Evolutionary conservation across 208 protist genomes (phyloP).

Genomic region (Naegleria lovaniensis): DNA sequence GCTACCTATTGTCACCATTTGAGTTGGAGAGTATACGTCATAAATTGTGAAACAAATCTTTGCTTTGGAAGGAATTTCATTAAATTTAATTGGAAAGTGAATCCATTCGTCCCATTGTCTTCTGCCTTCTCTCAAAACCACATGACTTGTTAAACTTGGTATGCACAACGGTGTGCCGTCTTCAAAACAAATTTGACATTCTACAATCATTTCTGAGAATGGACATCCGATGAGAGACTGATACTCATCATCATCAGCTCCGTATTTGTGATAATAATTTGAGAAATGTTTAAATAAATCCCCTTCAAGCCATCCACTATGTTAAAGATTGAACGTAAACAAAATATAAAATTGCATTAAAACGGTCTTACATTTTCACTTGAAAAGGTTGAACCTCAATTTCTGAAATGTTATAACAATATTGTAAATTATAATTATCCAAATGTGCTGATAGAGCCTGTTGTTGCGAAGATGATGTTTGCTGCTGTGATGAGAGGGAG

Average conservation of each 20-base stretch:
- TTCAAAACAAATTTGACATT: background rate
- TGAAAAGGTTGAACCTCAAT: background rate
- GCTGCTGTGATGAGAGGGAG: no score
- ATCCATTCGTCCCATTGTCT: conserved; percentile 28
- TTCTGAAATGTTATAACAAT: background rate
- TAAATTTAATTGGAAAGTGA: background rate
- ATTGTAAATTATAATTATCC: background rate
- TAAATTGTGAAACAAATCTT: conserved; percentile 10
- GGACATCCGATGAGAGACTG: background rate
- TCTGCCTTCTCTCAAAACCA: conserved; percentile 6
- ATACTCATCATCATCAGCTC: background rate
- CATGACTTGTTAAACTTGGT: conserved; percentile 14
- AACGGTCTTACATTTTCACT: background rate
- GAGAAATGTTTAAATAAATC: background rate
- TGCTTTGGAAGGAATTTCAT: background rate
- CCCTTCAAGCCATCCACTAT: background rate
- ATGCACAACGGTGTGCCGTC: background rate
- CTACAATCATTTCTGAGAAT: background rate
- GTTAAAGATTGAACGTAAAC: background rate
- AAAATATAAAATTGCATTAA: background rate
- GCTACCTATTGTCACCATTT: background rate
- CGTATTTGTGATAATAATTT: background rate
- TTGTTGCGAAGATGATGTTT: background rate
- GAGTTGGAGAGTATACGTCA: background rate
- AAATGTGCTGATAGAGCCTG: background rate